Conservation (phyloP, 2,329 filamentous ascomycete genomes). For the Penicillium oxalicum region DNA sequence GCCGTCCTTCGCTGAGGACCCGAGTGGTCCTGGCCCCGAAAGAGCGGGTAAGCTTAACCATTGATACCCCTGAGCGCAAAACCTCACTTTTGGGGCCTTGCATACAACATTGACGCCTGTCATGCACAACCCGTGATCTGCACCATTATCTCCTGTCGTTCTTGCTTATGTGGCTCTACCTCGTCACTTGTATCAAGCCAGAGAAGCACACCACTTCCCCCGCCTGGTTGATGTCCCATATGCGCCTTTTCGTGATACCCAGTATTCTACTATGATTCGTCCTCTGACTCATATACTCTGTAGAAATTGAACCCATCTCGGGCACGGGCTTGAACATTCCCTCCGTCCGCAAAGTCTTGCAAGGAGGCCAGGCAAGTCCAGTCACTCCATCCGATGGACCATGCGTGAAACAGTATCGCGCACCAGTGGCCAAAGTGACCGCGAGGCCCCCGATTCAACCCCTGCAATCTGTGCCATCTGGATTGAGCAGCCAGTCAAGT, state of each 20-base stretch:
- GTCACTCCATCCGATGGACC: constrained; percentile 17
- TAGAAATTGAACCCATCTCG: constrained; percentile 23
- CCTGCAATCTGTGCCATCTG: constrained; percentile 20
- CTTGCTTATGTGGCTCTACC: no score
- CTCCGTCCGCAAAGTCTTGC: constrained; percentile 20
- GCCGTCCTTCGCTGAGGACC: constrained; percentile 28
- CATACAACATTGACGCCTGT: no score
- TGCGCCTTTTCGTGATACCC: constrained; percentile 5
- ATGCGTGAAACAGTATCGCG: constrained; percentile 25
- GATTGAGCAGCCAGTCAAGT: constrained; percentile 25
- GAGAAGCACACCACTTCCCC: no score
- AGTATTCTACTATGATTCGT: not conserved
- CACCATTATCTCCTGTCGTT: no score
- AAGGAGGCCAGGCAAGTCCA: constrained; percentile 13
- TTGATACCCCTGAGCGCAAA: not conserved
- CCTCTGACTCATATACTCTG: constrained; percentile 19
- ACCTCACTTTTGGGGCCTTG: no score
- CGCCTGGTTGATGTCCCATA: not conserved
- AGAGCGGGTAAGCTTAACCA: constrained; percentile 26
- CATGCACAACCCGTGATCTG: no score
- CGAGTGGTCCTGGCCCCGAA: constrained; percentile 17
- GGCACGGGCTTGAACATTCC: constrained; percentile 24
- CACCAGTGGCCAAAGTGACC: constrained; percentile 24
- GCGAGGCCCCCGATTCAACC: constrained; percentile 21
- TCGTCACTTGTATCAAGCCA: no score